Evolutionary conservation across 2,329 filamentous ascomycete species (phyloP).

Genomic region (Colletotrichum kahawae): DNA sequence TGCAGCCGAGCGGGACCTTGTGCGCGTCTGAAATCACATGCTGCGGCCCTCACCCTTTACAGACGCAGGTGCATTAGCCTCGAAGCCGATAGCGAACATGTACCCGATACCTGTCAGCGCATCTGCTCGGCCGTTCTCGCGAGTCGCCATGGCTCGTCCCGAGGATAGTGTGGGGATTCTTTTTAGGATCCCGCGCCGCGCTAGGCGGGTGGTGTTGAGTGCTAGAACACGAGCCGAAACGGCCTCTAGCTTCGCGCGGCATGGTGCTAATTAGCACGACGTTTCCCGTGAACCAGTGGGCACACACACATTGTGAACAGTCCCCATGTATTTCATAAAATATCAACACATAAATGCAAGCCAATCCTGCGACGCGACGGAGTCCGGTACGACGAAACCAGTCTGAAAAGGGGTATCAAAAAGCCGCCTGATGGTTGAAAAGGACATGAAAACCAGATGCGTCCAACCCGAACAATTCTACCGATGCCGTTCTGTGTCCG

Average conservation of each 20-base stretch:
- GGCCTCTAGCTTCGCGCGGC: neutral
- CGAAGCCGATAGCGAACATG: constrained; percentile 2
- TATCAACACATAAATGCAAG: neutral
- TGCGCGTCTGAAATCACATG: constrained; percentile 10
- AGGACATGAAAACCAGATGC: neutral
- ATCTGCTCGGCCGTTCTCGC: neutral
- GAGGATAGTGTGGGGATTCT: neutral
- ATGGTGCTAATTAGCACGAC: neutral
- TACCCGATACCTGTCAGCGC: constrained; percentile 1
- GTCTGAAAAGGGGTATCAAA: neutral
- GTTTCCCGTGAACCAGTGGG: neutral
- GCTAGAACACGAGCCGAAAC: neutral
- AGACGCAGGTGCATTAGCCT: constrained; percentile 7
- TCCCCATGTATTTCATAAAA: neutral
- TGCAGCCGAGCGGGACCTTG: neutral
- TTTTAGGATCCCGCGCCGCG: neutral
- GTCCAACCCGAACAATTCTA: neutral
- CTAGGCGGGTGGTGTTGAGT: neutral
- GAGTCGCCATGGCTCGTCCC: constrained; percentile 2
- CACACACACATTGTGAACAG: neutral
- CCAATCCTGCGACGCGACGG: neutral
- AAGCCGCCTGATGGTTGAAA: neutral
- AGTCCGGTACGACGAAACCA: neutral
- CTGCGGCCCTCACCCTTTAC: neutral
- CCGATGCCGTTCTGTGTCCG: neutral